These are phyloP conservation scores for Cardiospermum halicacabum DNA, from an alignment of 345 rosid species.

Conservation along the genomic window DNA sequence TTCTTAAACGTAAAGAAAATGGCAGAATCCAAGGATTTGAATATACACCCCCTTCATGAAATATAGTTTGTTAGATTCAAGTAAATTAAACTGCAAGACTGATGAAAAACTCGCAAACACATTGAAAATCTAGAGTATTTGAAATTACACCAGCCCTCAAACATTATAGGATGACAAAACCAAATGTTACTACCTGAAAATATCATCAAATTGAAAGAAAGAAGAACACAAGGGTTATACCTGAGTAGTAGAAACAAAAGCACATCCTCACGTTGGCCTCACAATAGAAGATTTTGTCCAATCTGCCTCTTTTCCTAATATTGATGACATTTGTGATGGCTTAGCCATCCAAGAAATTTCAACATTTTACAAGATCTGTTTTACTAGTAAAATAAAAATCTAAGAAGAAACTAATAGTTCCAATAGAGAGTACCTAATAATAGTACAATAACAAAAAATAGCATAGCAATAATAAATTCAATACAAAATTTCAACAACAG, in stretches of 20 bases:
- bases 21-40: not conserved
- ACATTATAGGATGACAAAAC: too few species aligned
- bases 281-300: conserved; percentile 70
- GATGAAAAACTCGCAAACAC: conserved; percentile 5
- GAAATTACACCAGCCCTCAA: not conserved
- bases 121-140: not conserved
- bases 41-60: conserved; percentile 72
- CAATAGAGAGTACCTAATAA: too few species aligned
- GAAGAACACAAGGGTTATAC: conserved; percentile 25
- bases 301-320: conserved; percentile 76
- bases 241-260: conserved; percentile 76
- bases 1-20: not conserved
- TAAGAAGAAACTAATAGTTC: too few species aligned
- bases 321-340: conserved; percentile 66
- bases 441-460: too few species aligned
- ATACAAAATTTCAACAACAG: too few species aligned
- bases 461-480: too few species aligned
- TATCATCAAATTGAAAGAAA: not conserved
- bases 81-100: not conserved
- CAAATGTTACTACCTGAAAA: not conserved
- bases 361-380: too few species aligned
- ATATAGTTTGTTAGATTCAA: not conserved
- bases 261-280: conserved; percentile 85
- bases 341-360: conserved; percentile 83
- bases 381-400: too few species aligned